Percentiles rank a stretch among this genome's conserved stretches.
Evolutionary conservation across 2,329 filamentous ascomycete genomes (phyloP).

Genomic region (Pyricularia sp.): DNA sequence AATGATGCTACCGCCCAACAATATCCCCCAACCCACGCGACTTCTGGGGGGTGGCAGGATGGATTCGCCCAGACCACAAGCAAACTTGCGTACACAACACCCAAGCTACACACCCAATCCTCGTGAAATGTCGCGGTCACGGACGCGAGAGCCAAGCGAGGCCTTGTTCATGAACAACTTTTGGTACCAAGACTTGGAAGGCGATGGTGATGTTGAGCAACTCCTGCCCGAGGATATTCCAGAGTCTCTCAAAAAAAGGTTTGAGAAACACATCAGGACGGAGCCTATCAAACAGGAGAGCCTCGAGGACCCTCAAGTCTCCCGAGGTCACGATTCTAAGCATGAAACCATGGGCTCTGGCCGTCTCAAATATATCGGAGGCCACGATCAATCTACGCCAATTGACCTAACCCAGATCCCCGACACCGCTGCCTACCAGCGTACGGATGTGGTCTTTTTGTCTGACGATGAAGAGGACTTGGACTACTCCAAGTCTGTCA

Average conservation of each 20-base stretch:
- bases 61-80: not conserved
- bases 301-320: not conserved
- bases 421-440: not conserved
- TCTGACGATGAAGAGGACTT: not conserved
- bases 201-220: not conserved
- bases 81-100: not conserved
- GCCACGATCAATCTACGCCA: not conserved
- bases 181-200: not conserved
- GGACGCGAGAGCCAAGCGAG: not conserved
- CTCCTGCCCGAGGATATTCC: not conserved
- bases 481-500: not conserved
- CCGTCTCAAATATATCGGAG: not conserved
- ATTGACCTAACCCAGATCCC: not conserved
- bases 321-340: not conserved
- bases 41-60: not conserved
- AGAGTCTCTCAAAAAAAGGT: not conserved
- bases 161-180: not conserved
- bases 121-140: not conserved
- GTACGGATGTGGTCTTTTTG: not conserved
- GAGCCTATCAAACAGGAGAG: not conserved
- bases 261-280: not conserved
- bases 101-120: not conserved
- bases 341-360: not conserved
- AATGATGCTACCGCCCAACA: not conserved
- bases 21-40: too few species aligned